Percentiles rank a stretch among this genome's conserved stretches.
Evolutionary conservation across 2,329 filamentous ascomycete genomes (phyloP).

Genomic region (Fusarium pseudoanthophilum): DNA sequence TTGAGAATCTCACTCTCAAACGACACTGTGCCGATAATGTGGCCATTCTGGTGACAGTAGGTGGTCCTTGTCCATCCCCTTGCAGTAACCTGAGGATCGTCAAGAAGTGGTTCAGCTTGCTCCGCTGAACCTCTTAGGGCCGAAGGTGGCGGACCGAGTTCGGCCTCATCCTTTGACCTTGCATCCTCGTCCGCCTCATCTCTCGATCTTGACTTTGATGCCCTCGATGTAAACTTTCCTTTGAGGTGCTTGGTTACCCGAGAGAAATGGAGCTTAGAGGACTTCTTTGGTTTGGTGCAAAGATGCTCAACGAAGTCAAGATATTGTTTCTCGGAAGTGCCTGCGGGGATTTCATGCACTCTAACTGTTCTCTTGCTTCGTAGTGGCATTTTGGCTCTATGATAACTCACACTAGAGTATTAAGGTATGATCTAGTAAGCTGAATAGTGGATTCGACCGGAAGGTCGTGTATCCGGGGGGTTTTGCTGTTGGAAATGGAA

Average conservation of each 20-base stretch:
- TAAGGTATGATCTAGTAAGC: background rate
- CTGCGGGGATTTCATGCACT: background rate
- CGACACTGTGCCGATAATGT: fast-evolving
- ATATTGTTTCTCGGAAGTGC: background rate
- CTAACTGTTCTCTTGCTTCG: background rate
- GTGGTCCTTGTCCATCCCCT: fast-evolving
- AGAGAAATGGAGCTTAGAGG: fast-evolving
- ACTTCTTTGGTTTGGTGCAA: fast-evolving
- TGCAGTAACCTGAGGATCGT: fast-evolving
- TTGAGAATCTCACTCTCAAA: fast-evolving
- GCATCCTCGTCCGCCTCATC: fast-evolving
- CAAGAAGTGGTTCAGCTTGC: fast-evolving
- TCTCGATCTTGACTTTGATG: fast-evolving
- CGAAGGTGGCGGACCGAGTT: no score
- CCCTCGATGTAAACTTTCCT: fast-evolving
- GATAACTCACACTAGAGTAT: fast-evolving
- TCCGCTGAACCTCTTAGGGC: no score
- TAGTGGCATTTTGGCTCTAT: background rate
- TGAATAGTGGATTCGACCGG: background rate
- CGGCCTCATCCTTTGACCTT: background rate
- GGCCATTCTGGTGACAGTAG: fast-evolving
- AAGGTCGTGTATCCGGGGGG: fast-evolving
- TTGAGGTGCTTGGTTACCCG: fast-evolving
- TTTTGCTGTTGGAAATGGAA: background rate
- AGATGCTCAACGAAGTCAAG: background rate